These are phyloP conservation scores for Geranomyces variabilis DNA, from an alignment of 192 early-diverging fungal genomes.

Conservation along the genomic window DNA sequence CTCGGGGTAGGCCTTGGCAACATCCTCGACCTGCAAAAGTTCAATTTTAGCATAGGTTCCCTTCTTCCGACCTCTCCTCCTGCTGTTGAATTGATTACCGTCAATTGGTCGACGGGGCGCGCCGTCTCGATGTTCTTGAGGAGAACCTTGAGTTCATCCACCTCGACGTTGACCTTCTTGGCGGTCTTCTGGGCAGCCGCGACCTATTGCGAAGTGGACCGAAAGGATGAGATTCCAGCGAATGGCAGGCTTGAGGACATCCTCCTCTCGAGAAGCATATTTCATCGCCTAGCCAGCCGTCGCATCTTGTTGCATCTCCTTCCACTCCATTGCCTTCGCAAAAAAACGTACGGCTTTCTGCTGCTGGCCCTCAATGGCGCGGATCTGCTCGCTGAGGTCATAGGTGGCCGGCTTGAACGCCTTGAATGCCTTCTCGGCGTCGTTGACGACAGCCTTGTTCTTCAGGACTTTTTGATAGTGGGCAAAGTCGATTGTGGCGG, in stretches of 20 bases:
- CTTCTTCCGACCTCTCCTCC: background rate
- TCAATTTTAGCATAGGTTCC: background rate
- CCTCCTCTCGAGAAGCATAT: no score
- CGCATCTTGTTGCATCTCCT: no score
- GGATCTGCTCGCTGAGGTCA: constrained; percentile 83
- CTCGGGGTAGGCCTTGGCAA: constrained; percentile 91
- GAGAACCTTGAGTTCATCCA: constrained; percentile 85
- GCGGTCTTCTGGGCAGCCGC: constrained; percentile 82
- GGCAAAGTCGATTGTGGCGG: constrained; percentile 83
- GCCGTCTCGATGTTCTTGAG: constrained; percentile 92
- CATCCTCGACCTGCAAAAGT: constrained; percentile 84
- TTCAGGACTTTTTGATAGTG: constrained; percentile 85
- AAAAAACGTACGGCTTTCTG: constrained; percentile 56
- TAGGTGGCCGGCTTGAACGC: constrained; percentile 80
- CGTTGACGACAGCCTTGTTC: constrained; percentile 88
- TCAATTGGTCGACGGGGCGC: constrained; percentile 91
- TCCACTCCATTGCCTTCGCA: no score
- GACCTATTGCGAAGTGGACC: constrained; percentile 64
- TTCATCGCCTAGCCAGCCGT: no score
- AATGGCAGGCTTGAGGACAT: no score
- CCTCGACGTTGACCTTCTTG: constrained; percentile 80
- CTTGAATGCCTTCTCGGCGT: constrained; percentile 84
- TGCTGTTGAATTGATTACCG: constrained; percentile 51
- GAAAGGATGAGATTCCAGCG: no score
- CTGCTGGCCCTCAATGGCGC: constrained; percentile 56